Base-by-base conservation (phyloP, 2,329 filamentous ascomycete species). In the Pestalotiopsis fici region DNA sequence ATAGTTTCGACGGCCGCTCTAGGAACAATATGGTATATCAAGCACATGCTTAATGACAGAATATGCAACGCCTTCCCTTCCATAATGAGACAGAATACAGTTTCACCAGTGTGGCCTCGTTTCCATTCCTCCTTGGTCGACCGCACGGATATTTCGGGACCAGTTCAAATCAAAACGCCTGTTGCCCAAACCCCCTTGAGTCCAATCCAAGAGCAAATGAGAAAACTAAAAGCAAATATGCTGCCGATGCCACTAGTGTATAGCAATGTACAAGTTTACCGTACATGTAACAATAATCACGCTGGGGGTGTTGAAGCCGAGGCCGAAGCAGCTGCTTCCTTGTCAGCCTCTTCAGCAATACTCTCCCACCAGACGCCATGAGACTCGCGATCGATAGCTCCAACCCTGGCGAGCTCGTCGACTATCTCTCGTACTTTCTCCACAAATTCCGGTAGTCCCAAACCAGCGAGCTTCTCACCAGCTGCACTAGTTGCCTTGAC, bases 361-460 rank as follows among this genome's bases (percentile, higher is more conserved):
- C 83, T 80, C 78, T 93, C 91, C 83, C 93, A 94, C 90, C 91
- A 93, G 56, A 81, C 74, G 13, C 87, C 87, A 77, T 94, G 92
- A 7, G 88, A 86, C 69, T 88, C 89, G 69, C 90, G 85, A 75
- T 94, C 92, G 4, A 94, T 89, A 4, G 81, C 81, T 15, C 90
- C 89, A 3, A 94, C 85, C 74, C 86, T 86, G 55, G 87, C 85
- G 68, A 94, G 80, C 74, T 90, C 84, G 39, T 93, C 91, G 7
- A 92, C 89, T 72, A 94, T 90, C 61, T 88, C 88, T 37, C 90
- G 84, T 15, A 94, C 88, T 68, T 86, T 87, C 31, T 88, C 86
- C 18, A 91, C 89, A 75, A 94, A 94, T 78, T 95, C 92, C 0
- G 90, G 90, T 66, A 95, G 79, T 0, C 92, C 92, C 21, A 92